A percentile compares a stretch with the other conserved stretches of the same genome.
Conservation (phyloP, 225 moss, liverwort and hornwort species). For the Climacium dendroides region DNA sequence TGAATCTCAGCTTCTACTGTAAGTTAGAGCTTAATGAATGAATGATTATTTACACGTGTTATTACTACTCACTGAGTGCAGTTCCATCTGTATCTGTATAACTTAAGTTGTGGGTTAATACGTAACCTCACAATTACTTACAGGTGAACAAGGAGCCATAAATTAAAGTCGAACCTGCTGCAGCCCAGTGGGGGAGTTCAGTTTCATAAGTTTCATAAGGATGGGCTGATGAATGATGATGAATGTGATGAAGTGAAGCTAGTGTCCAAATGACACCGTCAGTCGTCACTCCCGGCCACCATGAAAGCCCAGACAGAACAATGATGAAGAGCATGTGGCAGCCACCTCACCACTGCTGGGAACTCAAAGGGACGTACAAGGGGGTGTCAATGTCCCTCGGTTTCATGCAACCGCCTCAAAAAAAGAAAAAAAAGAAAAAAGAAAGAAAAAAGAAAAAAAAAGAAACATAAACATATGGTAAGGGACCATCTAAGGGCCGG, state of each 20-base stretch:
- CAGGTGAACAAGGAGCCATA: background rate
- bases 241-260: background rate
- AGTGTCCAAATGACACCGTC: background rate
- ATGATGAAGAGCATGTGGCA: slow-evolving; percentile 15
- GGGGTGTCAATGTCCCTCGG: background rate
- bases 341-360: background rate
- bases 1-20: background rate
- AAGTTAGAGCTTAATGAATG: no score
- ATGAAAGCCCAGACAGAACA: background rate
- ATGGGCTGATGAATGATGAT: background rate
- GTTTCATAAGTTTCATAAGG: background rate
- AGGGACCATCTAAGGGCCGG: no score
- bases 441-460: no score
- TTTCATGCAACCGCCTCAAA: no score
- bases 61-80: no score
- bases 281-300: background rate
- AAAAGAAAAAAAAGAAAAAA: no score
- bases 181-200: no score
- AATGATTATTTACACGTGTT: background rate
- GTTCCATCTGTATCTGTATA: background rate
- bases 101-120: background rate
- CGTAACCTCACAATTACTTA: no score
- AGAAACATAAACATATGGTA: no score
- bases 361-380: background rate
- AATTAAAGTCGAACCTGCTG: background rate